These are phyloP conservation scores for Stemphylium vesicarium DNA, from an alignment of 2,329 filamentous ascomycete species.

Conservation along the genomic window DNA sequence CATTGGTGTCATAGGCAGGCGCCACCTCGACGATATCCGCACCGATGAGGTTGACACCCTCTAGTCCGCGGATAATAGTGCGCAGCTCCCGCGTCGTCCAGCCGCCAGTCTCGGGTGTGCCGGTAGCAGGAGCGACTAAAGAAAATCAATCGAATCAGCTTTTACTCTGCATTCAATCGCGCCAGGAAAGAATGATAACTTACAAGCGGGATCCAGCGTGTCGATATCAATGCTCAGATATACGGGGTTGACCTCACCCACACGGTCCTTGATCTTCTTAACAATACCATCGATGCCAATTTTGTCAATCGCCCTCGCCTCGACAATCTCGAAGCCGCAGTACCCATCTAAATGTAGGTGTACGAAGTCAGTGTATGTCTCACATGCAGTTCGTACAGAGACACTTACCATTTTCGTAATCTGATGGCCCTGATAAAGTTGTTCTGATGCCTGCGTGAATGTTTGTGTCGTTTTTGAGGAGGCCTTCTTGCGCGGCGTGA, in stretches of 20 bases:
- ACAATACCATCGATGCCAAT: conserved; percentile 77
- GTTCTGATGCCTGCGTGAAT: conserved; percentile 89
- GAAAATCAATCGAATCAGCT: conserved; percentile 4
- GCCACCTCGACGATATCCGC: conserved; percentile 76
- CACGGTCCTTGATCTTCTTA: conserved; percentile 75
- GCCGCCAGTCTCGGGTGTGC: conserved; percentile 77
- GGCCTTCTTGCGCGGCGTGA: conserved; percentile 77
- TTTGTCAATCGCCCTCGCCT: conserved; percentile 73
- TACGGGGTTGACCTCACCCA: conserved; percentile 75
- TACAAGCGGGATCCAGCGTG: conserved; percentile 81
- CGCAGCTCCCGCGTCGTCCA: conserved; percentile 77
- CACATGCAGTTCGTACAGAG: no score
- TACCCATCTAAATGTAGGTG: no score
- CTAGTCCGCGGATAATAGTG: conserved; percentile 72
- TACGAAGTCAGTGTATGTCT: no score
- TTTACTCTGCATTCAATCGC: neutral
- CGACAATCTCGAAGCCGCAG: conserved; percentile 82
- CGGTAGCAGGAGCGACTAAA: conserved; percentile 72
- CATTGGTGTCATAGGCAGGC: conserved; percentile 75
- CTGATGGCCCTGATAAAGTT: conserved; percentile 76
- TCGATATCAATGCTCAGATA: conserved; percentile 89
- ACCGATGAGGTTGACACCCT: conserved; percentile 71
- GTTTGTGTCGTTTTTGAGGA: conserved; percentile 81
- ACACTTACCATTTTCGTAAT: conserved; percentile 88
- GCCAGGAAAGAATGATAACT: conserved; percentile 32